Conservation (phyloP, 2,329 filamentous ascomycete species). For the Fusarium continuum region DNA sequence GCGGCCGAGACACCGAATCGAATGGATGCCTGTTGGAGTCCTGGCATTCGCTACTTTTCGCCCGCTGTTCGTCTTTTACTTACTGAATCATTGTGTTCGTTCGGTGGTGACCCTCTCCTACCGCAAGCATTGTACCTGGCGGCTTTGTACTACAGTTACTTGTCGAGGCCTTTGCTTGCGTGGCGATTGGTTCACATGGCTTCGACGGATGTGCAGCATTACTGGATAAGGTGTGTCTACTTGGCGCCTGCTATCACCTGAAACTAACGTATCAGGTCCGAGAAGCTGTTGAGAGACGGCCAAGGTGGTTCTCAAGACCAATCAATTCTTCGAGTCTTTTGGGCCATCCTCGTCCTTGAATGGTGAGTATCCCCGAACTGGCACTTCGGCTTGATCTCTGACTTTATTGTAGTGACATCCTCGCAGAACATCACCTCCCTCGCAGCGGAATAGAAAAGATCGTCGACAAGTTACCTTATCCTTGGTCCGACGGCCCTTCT, state of each 20-base stretch:
- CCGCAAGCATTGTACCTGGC: constrained; percentile 32
- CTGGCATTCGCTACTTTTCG: constrained; percentile 21
- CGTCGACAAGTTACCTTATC: constrained; percentile 33
- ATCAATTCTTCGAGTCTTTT: constrained; percentile 31
- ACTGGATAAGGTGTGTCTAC: constrained; percentile 27
- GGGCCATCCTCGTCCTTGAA: constrained; percentile 32
- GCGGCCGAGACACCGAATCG: constrained; percentile 19
- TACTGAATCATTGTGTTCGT: constrained; percentile 27
- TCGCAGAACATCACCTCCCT: constrained; percentile 35
- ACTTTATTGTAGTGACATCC: constrained; percentile 14
- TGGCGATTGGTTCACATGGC: constrained; percentile 36
- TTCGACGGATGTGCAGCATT: constrained; percentile 34
- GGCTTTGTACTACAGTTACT: constrained; percentile 34
- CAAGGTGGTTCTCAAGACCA: constrained; percentile 25
- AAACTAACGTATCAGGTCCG: background rate
- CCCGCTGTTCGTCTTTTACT: constrained; percentile 21
- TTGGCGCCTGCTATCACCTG: accelerated
- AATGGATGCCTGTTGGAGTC: constrained; percentile 17
- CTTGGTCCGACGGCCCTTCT: constrained; percentile 18
- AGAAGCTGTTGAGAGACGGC: constrained; percentile 21
- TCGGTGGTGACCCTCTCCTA: constrained; percentile 27
- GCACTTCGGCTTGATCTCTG: accelerated
- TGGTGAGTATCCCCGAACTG: background rate
- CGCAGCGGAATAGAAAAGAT: constrained; percentile 36
- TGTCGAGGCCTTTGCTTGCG: constrained; percentile 30